phyloP scores from a whole-genome alignment of 2,329 filamentous ascomycete genomes.

The Sporothrix protearum region DNA sequence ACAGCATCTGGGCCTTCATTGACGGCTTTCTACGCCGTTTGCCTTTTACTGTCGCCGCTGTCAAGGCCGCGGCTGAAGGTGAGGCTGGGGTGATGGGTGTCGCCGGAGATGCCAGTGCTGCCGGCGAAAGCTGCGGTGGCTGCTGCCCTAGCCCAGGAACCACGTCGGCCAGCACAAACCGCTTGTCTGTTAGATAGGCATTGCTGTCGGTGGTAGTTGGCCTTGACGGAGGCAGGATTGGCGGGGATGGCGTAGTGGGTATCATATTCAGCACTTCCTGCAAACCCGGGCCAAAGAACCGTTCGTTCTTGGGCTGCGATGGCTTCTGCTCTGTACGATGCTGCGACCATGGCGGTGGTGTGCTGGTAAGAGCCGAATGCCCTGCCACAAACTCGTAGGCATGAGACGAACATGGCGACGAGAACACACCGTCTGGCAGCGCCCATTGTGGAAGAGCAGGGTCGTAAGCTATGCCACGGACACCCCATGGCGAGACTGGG shows the following conservation, averaged over 20 bases:
- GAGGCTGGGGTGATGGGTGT: background rate
- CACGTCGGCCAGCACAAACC: background rate
- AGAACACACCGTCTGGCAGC: constrained; percentile 4
- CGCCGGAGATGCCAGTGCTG: background rate
- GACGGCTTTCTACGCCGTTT: constrained; percentile 16
- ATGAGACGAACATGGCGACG: background rate
- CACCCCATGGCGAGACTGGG: constrained; percentile 26
- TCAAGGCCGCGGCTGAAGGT: background rate
- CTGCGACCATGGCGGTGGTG: background rate
- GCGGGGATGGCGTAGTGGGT: background rate
- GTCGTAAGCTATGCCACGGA: constrained; percentile 23
- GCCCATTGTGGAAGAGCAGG: constrained; percentile 21
- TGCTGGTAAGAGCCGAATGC: background rate
- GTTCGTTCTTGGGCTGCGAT: background rate
- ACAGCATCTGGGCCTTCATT: constrained; percentile 7
- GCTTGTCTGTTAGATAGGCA: background rate
- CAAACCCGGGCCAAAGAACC: constrained; percentile 3
- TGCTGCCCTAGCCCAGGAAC: background rate
- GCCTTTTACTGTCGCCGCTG: background rate
- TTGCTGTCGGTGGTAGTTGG: background rate
- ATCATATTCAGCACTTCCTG: constrained; percentile 9
- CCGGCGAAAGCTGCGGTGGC: background rate
- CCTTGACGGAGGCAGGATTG: background rate
- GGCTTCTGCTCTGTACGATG: background rate
- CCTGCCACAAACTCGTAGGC: background rate